Evolutionary conservation across 1,284 basidiomycete genomes (phyloP).

Genomic region (Trichosporon asahii): DNA sequence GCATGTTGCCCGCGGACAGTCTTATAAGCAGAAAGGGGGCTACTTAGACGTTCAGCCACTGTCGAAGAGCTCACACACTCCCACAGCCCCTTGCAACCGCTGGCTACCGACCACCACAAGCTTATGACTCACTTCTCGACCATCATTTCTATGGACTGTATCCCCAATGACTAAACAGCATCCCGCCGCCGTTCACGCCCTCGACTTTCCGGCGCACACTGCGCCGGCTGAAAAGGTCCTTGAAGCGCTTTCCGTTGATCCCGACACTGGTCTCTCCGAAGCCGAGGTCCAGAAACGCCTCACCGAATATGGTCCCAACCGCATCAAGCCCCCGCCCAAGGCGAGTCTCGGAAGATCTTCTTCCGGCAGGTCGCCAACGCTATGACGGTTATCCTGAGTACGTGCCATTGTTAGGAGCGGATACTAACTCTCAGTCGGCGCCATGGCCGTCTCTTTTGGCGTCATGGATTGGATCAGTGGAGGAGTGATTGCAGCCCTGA

Average conservation of each 20-base stretch:
- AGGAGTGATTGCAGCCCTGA: conserved; percentile 63
- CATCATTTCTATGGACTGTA: not conserved
- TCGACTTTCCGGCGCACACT: conserved; percentile 35
- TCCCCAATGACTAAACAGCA: conserved; percentile 6
- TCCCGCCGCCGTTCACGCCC: not conserved
- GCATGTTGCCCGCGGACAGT: not conserved
- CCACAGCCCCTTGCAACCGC: not conserved
- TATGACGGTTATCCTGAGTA: conserved; percentile 49
- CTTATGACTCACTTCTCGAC: conserved; percentile 10
- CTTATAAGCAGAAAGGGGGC: too few species aligned
- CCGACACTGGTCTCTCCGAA: conserved; percentile 36
- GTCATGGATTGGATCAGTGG: conserved; percentile 64
- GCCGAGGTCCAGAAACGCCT: conserved; percentile 33
- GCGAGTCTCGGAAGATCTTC: conserved; percentile 42
- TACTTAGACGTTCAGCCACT: too few species aligned
- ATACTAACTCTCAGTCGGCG: conserved; percentile 53
- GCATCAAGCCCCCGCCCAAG: conserved; percentile 48
- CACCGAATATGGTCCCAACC: conserved; percentile 48
- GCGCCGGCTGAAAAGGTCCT: conserved; percentile 37
- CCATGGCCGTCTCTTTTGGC: conserved; percentile 64
- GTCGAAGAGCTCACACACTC: too few species aligned
- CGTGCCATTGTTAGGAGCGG: conserved; percentile 15
- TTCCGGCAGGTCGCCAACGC: conserved; percentile 50
- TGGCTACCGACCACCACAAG: not conserved
- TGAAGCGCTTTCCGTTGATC: conserved; percentile 38